Evolutionary conservation across 495 filamentous ascomycete genomes (phyloP), one percentile per base, ranked within the genome.

Genomic region (Pseudoneurospora amorphoporcata): DNA sequence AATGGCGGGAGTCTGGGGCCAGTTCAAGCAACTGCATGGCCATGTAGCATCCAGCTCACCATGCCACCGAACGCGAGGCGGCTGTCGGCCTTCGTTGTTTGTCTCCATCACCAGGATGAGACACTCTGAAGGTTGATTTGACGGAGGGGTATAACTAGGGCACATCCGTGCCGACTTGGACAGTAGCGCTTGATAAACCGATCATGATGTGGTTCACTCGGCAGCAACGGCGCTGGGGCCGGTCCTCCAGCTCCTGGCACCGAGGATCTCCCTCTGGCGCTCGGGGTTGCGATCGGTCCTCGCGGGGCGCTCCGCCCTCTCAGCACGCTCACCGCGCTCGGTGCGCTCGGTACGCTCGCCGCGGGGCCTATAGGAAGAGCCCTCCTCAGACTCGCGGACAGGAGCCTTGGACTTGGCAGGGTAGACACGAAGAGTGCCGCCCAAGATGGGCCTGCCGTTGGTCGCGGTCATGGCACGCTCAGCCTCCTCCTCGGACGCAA

Each of bases 401-500:
- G 75, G 75, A 37, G 73, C 65, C 53, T 69, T 72, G 68, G 70
- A 73, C 37, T 65, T 68, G 10, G 77, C 74, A 1, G 69, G 12
- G 37, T 70, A 77, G 7, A 78, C 75, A 17, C 76, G 75, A 53
- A 78, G 61, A 19, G 37, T 37, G 6, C 76, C 77, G 8, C 72
- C 74, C 23, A 70, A 35, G 37, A 72, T n/a, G 14, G 61, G 29
- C 68, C 23, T 72, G 10, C 83, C 82, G 69, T 84, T 78, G 14
- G 80, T 38, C 14, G 73, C 76, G 3, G 76, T 69, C 42, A 79
- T 72, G 42, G 87, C 85, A 19, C 75, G 74, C 71, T 87, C 78
- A 8, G 88, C 88, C 71, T 91, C 87, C 70, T 89, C 84, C 1
- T 81, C 75, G 70, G 81, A 87, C 61, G 79, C 77, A 69, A 92